Evolutionary conservation across 176 grass and related monocot genomes (phyloP).

Genomic region (Ensete glaucum): DNA sequence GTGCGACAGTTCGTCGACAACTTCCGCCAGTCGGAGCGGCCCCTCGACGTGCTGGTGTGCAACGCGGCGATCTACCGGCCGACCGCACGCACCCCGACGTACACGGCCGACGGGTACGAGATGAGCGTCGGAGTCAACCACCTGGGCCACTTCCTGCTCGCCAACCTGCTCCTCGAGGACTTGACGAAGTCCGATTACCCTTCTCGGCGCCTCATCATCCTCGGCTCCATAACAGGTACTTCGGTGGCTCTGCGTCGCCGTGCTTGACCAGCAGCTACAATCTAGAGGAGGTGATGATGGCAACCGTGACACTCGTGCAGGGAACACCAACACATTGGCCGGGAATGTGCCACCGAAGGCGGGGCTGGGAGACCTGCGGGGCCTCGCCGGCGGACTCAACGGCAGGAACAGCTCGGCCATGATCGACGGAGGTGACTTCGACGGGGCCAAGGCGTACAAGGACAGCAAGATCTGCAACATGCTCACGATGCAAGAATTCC

Average conservation of each 20-base stretch:
- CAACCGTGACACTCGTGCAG: neutral
- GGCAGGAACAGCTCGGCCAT: conserved; percentile 43
- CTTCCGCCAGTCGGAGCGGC: conserved; percentile 45
- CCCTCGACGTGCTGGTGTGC: conserved; percentile 73
- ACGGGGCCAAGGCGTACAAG: conserved; percentile 94
- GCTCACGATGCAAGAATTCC: conserved; percentile 94
- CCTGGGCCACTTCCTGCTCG: conserved; percentile 82
- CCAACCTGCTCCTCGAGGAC: conserved; percentile 51
- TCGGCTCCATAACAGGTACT: conserved; percentile 74
- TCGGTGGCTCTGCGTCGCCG: too few species aligned
- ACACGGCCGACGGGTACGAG: conserved; percentile 68
- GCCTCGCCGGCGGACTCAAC: conserved; percentile 35
- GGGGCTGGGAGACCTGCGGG: conserved; percentile 59
- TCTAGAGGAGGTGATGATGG: neutral
- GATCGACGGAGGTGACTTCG: conserved; percentile 69
- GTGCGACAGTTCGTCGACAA: conserved; percentile 54
- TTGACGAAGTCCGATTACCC: conserved; percentile 67
- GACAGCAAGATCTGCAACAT: conserved; percentile 99
- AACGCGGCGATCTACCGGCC: conserved; percentile 89
- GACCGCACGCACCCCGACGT: conserved; percentile 52
- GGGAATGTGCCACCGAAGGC: conserved; percentile 85
- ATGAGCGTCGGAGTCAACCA: conserved; percentile 95
- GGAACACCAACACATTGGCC: conserved; percentile 71
- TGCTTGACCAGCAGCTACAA: too few species aligned
- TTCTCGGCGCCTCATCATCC: conserved; percentile 66